A percentile compares a stretch with the other conserved stretches of the same genome.
Evolutionary conservation across 257 asterid genomes (phyloP).

Genomic region (Leonotis leonurus): DNA sequence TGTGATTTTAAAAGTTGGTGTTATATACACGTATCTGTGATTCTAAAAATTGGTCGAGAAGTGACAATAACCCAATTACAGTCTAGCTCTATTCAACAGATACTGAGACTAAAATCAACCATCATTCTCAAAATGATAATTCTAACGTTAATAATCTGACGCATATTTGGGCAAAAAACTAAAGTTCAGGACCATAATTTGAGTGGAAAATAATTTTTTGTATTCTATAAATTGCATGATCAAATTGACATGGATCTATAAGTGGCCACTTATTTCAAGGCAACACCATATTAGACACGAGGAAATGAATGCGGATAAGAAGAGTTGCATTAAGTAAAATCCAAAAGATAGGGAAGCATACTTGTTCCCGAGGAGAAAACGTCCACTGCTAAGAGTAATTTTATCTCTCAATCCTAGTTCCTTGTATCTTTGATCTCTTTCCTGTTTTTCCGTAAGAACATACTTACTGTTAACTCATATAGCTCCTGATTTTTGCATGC

Average conservation of each 20-base stretch:
- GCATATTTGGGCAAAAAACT: background rate
- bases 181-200: background rate
- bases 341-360: slow-evolving; percentile 29
- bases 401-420: slow-evolving; percentile 93
- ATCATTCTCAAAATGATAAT: background rate
- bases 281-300: slow-evolving; percentile 1
- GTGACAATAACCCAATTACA: background rate
- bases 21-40: background rate
- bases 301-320: background rate
- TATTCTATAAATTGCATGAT: background rate
- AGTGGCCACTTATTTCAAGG: background rate
- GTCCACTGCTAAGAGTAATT: slow-evolving; percentile 94
- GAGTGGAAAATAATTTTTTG: background rate
- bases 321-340: slow-evolving; percentile 11
- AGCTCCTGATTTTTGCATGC: background rate
- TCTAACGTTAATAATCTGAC: background rate
- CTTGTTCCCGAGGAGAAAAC: slow-evolving; percentile 92
- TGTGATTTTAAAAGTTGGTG: background rate
- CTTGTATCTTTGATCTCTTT: slow-evolving; percentile 92
- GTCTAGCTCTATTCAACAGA: background rate
- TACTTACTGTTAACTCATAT: background rate
- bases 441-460: slow-evolving; percentile 34
- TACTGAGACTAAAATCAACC: background rate
- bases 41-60: background rate
- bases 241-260: background rate